A percentile compares a stretch with the other conserved stretches of the same genome.
Conservation (phyloP, 1,284 basidiomycete species). For the Afroboletus lepidellus region DNA sequence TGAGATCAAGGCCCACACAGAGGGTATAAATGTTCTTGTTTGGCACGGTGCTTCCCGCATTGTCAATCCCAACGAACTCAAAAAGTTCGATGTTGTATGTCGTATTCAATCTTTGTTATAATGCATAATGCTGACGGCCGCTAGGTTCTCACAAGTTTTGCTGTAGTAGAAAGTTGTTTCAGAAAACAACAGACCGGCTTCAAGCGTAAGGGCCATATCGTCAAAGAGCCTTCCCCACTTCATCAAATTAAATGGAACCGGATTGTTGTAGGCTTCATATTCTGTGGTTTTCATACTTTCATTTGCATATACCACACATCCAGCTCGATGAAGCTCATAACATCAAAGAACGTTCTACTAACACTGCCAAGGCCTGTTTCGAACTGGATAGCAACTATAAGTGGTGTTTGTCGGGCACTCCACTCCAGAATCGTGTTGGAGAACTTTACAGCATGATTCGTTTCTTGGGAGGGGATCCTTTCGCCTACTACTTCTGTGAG, state of each 20-base stretch:
- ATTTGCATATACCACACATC: conserved; percentile 7
- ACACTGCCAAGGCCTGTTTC: conserved; percentile 96
- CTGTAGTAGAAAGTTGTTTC: conserved; percentile 90
- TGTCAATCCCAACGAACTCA: conserved; percentile 63
- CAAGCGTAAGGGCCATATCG: conserved; percentile 78
- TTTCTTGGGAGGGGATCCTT: conserved; percentile 90
- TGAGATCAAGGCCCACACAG: conserved; percentile 84
- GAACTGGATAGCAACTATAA: conserved; percentile 79
- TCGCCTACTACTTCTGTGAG: conserved; percentile 91
- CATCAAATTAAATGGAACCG: conserved; percentile 89
- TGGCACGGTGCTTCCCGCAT: conserved; percentile 87
- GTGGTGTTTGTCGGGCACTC: conserved; percentile 99
- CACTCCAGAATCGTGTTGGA: conserved; percentile 93
- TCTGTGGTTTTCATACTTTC: background rate
- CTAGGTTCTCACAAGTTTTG: conserved; percentile 72
- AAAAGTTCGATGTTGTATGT: conserved; percentile 86
- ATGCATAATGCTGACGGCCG: conserved; percentile 6
- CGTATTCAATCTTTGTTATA: conserved; percentile 11
- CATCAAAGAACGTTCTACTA: conserved; percentile 93
- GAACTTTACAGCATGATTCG: conserved; percentile 95
- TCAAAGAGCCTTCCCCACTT: conserved; percentile 88
- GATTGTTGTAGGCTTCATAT: conserved; percentile 52
- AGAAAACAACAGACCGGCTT: conserved; percentile 93
- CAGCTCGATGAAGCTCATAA: conserved; percentile 98
- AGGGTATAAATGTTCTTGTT: conserved; percentile 78